These are phyloP conservation scores for Coniochaeta sp. DNA, from an alignment of 2,329 filamentous ascomycete species.

Conservation along the genomic window DNA sequence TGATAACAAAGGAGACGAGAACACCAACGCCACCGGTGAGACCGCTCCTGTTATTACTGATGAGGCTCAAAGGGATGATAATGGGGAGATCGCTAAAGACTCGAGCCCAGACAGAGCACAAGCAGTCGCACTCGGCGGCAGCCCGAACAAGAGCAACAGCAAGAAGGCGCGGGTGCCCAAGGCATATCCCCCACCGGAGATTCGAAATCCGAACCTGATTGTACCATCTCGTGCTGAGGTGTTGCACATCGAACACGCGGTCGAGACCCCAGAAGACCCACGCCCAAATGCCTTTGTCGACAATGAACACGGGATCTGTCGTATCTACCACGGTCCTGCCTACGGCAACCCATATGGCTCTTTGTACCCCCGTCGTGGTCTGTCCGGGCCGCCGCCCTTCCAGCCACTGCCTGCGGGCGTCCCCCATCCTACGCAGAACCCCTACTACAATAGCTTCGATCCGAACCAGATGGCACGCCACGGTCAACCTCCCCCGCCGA, in stretches of 20 bases:
- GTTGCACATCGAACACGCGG: slow-evolving; percentile 46
- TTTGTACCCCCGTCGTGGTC: slow-evolving; percentile 35
- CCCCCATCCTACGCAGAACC: slow-evolving; percentile 34
- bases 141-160: slow-evolving; percentile 4
- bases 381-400: slow-evolving; percentile 9
- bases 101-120: neutral
- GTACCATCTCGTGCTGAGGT: slow-evolving; percentile 39
- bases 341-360: slow-evolving; percentile 43
- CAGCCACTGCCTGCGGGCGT: slow-evolving; percentile 31
- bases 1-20: neutral
- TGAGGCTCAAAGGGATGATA: neutral
- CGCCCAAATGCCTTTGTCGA: slow-evolving; percentile 54
- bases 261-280: slow-evolving; percentile 45
- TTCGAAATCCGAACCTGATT: slow-evolving; percentile 35
- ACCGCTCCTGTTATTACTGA: neutral
- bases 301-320: slow-evolving; percentile 39
- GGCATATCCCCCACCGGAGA: slow-evolving; percentile 13
- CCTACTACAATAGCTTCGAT: slow-evolving; percentile 31
- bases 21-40: neutral
- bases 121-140: neutral
- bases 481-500: neutral
- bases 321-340: slow-evolving; percentile 48
- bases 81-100: slow-evolving; percentile 2
- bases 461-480: neutral
- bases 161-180: neutral